phyloP scores from a whole-genome alignment of 164 flowering plant species.

The Umbilicus rupestris region DNA sequence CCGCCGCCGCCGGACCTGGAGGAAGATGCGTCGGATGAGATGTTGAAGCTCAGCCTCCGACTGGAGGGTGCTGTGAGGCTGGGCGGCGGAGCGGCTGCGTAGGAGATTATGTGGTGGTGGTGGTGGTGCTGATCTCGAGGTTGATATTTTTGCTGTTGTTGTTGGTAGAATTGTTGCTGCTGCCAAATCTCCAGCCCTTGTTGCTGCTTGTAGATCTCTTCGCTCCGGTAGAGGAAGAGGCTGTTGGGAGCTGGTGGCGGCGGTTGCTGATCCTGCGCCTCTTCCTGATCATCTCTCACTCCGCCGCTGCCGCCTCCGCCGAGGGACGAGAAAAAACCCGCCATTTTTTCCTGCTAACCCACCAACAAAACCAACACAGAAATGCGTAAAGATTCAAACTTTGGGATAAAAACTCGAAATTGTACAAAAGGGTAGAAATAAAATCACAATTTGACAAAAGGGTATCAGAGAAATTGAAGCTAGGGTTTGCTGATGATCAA shows the following conservation, averaged over 20 bases:
- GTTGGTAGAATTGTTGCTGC: slow-evolving; percentile 19
- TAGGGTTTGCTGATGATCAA: not conserved
- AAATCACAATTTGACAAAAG: not conserved
- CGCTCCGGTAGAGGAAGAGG: slow-evolving; percentile 30
- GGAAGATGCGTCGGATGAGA: not conserved
- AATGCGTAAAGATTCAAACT: slow-evolving; percentile 2
- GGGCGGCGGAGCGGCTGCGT: not conserved
- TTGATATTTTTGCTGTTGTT: slow-evolving; percentile 21
- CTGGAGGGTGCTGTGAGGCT: slow-evolving; percentile 8
- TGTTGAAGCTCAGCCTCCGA: slow-evolving; percentile 5
- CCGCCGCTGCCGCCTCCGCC: not conserved
- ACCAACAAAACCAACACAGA: not conserved
- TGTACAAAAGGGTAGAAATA: too few relatives aligned
- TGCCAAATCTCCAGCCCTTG: slow-evolving; percentile 60
- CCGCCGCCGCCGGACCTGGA: not conserved
- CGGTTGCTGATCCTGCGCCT: slow-evolving; percentile 5
- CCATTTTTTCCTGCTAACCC: not conserved
- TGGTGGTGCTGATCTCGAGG: slow-evolving; percentile 21
- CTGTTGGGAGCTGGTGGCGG: slow-evolving; percentile 14
- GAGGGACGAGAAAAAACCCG: not conserved
- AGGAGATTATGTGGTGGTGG: slow-evolving; percentile 16
- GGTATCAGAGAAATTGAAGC: not conserved
- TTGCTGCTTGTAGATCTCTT: slow-evolving; percentile 29
- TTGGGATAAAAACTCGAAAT: not conserved
- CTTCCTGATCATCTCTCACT: not conserved